phyloP scores from a whole-genome alignment of 345 rosid species.

The Brassica rapa region DNA sequence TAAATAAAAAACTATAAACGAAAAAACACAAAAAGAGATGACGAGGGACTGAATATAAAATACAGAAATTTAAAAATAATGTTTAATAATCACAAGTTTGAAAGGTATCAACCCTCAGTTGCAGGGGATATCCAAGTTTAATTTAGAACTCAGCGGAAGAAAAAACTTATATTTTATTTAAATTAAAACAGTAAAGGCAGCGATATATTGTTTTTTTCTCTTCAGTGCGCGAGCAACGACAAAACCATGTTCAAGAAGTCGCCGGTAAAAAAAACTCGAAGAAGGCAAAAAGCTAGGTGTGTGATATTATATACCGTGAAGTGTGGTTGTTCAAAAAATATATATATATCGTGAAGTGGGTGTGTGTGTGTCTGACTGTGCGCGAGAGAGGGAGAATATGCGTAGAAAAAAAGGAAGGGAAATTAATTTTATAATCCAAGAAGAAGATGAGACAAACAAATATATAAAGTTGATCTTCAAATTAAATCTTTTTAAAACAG shows the following conservation, averaged over 20 bases:
- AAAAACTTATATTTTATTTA: not conserved
- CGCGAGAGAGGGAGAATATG: conserved; percentile 18
- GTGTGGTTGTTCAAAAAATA: not conserved
- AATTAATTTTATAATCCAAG: conserved; percentile 22
- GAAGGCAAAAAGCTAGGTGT: conserved; percentile 12
- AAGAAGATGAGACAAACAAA: conserved; percentile 35
- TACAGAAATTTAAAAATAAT: conserved; percentile 8
- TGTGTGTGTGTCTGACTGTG: conserved; percentile 23
- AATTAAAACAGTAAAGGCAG: conserved; percentile 16
- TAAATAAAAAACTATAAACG: conserved; percentile 30
- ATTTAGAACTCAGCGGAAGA: conserved; percentile 5
- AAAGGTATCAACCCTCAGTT: conserved; percentile 31
- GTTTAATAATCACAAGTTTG: conserved; percentile 10
- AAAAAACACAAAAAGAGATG: conserved; percentile 38
- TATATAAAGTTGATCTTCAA: conserved; percentile 6
- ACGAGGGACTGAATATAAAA: conserved; percentile 28
- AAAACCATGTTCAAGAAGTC: conserved; percentile 26
- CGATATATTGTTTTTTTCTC: not conserved
- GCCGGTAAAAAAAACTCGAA: conserved; percentile 30
- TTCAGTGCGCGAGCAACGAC: conserved; percentile 28
- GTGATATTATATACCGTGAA: conserved; percentile 9
- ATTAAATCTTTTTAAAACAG: not conserved
- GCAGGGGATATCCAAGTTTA: conserved; percentile 35
- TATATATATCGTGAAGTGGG: not conserved
- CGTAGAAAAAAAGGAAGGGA: conserved; percentile 3